Evolutionary conservation across 192 early-diverging fungal species (phyloP).

Genomic region (Podila horticola): DNA sequence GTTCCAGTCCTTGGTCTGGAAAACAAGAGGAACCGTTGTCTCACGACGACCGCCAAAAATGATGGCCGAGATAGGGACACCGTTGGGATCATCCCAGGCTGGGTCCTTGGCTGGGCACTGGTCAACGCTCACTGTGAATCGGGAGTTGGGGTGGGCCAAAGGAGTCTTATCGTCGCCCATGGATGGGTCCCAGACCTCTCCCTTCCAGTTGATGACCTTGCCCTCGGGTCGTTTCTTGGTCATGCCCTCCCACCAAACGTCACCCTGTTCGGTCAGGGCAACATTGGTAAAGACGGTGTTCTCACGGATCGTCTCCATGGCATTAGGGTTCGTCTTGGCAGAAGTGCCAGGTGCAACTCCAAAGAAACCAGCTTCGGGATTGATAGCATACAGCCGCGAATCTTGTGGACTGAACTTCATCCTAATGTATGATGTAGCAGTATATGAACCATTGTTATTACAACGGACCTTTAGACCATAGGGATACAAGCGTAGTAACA

Average conservation of each 20-base stretch:
- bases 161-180: conserved; percentile 43
- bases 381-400: conserved; percentile 46
- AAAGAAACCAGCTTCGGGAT: conserved; percentile 54
- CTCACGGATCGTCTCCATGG: conserved; percentile 38
- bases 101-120: conserved; percentile 48
- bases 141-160: conserved; percentile 44
- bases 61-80: conserved; percentile 49
- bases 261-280: conserved; percentile 31
- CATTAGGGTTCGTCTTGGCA: conserved; percentile 46
- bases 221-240: conserved; percentile 33
- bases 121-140: conserved; percentile 39
- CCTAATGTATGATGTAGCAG: conserved; percentile 5
- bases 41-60: conserved; percentile 50
- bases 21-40: conserved; percentile 41
- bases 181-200: conserved; percentile 37
- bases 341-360: conserved; percentile 51
- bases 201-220: conserved; percentile 46
- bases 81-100: conserved; percentile 49
- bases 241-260: conserved; percentile 53
- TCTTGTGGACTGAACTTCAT: conserved; percentile 44
- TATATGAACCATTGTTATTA: background rate
- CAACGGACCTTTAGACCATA: background rate
- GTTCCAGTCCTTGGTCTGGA: conserved; percentile 50
- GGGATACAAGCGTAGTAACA: background rate
- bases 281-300: conserved; percentile 50